Percentiles rank a stretch among this genome's conserved stretches.
Conservation (phyloP, 192 early-diverging fungal genomes). For the Phycomyces nitens region DNA sequence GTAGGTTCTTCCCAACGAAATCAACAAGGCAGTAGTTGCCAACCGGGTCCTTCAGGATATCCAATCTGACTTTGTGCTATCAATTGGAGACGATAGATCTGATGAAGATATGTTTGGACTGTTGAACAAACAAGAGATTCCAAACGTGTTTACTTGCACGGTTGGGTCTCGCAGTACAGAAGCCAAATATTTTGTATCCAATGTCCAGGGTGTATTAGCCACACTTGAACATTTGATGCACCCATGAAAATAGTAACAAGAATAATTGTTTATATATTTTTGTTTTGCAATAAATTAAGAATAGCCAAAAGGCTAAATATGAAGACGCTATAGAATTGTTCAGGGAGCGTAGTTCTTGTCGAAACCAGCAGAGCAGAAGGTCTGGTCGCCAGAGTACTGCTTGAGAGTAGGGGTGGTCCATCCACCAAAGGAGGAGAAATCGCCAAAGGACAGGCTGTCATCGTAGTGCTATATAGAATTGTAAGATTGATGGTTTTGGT, state of each 20-base stretch:
- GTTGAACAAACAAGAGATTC: conserved; percentile 43
- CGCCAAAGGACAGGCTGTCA: background rate
- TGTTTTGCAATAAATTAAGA: too few relatives aligned
- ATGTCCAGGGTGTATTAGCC: conserved; percentile 32
- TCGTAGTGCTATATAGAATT: conserved; percentile 1
- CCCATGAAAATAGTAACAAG: background rate
- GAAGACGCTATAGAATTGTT: too few relatives aligned
- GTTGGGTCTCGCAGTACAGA: conserved; percentile 53
- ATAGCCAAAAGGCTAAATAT: too few relatives aligned
- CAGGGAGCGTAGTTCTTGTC: conserved; percentile 2
- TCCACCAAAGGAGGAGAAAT: conserved; percentile 8
- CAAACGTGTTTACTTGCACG: conserved; percentile 46
- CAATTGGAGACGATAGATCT: conserved; percentile 71
- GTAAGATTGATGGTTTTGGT: too few relatives aligned
- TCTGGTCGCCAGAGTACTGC: conserved; percentile 3
- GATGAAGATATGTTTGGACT: conserved; percentile 83
- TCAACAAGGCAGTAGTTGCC: conserved; percentile 61
- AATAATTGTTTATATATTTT: too few relatives aligned
- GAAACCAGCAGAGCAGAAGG: background rate
- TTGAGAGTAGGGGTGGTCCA: conserved; percentile 9
- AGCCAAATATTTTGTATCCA: conserved; percentile 50
- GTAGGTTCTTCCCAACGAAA: conserved; percentile 63
- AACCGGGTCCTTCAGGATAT: conserved; percentile 57
- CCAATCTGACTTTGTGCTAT: conserved; percentile 67
- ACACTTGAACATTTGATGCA: conserved; percentile 13